These are phyloP conservation scores for Coelastrella sp. DNA, from an alignment of 139 green algal genomes.

Conservation along the genomic window DNA sequence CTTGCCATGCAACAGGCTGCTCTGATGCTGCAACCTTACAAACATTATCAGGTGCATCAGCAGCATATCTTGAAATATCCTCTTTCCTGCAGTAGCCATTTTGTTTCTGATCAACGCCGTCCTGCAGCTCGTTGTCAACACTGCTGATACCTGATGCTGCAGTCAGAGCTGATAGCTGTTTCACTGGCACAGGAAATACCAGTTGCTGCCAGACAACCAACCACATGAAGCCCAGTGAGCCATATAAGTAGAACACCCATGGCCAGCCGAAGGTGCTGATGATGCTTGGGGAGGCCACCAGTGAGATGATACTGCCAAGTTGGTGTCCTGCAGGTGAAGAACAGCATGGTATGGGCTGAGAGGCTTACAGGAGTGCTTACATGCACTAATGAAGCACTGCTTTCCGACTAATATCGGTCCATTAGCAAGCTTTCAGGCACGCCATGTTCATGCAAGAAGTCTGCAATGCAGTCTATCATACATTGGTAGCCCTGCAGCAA, in stretches of 20 bases:
- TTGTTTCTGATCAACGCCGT: not conserved
- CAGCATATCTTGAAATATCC: too few relatives aligned
- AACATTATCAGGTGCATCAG: too few relatives aligned
- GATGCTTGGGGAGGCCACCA: not conserved
- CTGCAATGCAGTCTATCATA: not conserved
- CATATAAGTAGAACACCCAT: not conserved
- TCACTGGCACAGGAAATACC: not conserved
- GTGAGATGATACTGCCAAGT: not conserved
- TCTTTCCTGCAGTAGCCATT: not conserved
- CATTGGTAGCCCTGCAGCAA: too few relatives aligned
- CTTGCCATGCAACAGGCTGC: not conserved
- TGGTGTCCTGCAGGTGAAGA: constrained; percentile 5
- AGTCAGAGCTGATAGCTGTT: too few relatives aligned
- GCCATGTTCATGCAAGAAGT: too few relatives aligned
- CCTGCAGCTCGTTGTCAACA: not conserved
- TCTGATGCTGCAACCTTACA: not conserved
- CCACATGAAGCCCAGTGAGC: not conserved
- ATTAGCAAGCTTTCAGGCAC: too few relatives aligned
- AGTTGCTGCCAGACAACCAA: not conserved
- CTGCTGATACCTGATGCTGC: too few relatives aligned
- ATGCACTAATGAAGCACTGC: too few relatives aligned
- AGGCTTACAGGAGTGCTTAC: too few relatives aligned
- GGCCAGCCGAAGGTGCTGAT: not conserved
- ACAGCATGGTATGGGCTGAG: too few relatives aligned
- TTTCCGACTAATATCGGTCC: too few relatives aligned